Percentiles rank a stretch among this genome's conserved stretches.
These are phyloP conservation scores for Boletus vermiculosoides DNA, from an alignment of 768 basidiomycete species.

Conservation along the genomic window DNA sequence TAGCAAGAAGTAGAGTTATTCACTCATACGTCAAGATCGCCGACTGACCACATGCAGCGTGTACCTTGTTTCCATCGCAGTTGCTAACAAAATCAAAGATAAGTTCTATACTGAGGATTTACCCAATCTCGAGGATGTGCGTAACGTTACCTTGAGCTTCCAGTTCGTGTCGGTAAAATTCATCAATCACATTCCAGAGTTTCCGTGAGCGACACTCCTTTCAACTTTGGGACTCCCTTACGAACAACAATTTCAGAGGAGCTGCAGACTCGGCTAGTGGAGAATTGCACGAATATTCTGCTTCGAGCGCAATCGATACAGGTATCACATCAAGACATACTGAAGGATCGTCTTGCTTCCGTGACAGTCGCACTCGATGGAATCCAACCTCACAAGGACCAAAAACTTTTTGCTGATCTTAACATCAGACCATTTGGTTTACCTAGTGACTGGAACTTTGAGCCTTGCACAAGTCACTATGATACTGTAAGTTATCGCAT, in stretches of 20 bases:
- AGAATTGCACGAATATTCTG: slow-evolving; percentile 53
- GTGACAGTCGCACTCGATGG: slow-evolving; percentile 49
- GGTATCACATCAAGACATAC: slow-evolving; percentile 51
- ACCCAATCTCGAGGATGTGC: slow-evolving; percentile 71
- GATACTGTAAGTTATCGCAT: slow-evolving; percentile 57
- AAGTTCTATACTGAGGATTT: slow-evolving; percentile 73
- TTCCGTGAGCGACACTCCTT: slow-evolving; percentile 48
- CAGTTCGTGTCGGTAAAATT: slow-evolving; percentile 7
- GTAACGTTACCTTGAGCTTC: slow-evolving; percentile 17
- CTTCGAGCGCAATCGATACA: slow-evolving; percentile 60
- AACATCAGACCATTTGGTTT: slow-evolving; percentile 65
- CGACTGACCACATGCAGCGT: slow-evolving; percentile 39
- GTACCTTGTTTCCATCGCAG: slow-evolving; percentile 67
- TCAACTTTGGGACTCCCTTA: background rate
- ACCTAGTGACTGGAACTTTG: slow-evolving; percentile 71
- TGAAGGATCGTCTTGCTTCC: slow-evolving; percentile 49
- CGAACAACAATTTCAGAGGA: slow-evolving; percentile 45
- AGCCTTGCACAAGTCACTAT: slow-evolving; percentile 71
- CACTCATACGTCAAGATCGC: background rate
- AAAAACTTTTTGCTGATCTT: slow-evolving; percentile 68
- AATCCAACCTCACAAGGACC: slow-evolving; percentile 60
- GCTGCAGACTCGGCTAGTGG: slow-evolving; percentile 65
- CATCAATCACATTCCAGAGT: slow-evolving; percentile 48
- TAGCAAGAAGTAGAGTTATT: slow-evolving; percentile 65
- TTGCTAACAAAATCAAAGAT: slow-evolving; percentile 67